Conservation (phyloP, 2,329 filamentous ascomycete species). For the Botryotinia globosa region DNA sequence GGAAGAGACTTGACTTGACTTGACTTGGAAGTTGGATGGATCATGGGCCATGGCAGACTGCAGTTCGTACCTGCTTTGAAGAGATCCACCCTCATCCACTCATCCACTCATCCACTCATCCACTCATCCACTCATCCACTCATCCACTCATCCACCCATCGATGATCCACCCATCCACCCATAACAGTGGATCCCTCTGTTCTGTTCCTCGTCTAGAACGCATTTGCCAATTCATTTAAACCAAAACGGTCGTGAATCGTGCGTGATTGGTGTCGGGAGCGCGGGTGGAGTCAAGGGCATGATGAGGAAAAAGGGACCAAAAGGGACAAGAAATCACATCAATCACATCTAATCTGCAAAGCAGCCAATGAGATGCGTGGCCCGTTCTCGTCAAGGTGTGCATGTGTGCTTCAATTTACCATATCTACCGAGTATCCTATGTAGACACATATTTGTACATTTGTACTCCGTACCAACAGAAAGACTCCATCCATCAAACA, state of each 20-base stretch:
- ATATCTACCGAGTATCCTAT: too few species aligned
- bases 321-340: not conserved
- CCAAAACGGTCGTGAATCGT: not conserved
- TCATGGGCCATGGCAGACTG: too few species aligned
- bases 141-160: not conserved
- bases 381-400: not conserved
- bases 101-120: not conserved
- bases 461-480: not conserved
- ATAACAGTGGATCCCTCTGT: not conserved
- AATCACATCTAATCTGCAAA: not conserved
- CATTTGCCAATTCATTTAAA: not conserved
- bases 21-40: too few species aligned
- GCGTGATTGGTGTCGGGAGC: not conserved
- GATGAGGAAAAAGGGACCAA: not conserved
- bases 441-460: too few species aligned
- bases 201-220: not conserved
- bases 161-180: not conserved
- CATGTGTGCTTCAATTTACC: not conserved
- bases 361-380: not conserved
- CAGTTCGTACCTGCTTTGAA: constrained; percentile 11
- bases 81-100: not conserved
- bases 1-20: not conserved
- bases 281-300: not conserved
- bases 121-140: too few species aligned
- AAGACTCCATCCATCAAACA: not conserved